A percentile compares a stretch with the other conserved stretches of the same genome.
These are phyloP conservation scores for Phyllosticta citriasiana DNA, from an alignment of 2,329 filamentous ascomycete species.

Conservation along the genomic window DNA sequence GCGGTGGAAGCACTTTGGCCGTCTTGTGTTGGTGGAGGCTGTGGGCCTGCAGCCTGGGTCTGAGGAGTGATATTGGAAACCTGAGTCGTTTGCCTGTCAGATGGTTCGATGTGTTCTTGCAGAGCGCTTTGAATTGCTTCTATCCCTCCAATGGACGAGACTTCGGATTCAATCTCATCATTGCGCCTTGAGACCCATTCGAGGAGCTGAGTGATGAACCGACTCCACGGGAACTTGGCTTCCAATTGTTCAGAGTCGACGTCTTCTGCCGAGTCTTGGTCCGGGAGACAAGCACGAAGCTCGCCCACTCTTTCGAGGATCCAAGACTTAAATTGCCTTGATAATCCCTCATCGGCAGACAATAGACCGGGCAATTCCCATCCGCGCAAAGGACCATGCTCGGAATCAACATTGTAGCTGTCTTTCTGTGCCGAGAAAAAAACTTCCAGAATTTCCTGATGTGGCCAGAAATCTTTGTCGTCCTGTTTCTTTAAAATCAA, in stretches of 20 bases:
- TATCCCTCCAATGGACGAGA: constrained; percentile 36
- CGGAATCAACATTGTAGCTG: constrained; percentile 7
- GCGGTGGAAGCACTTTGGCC: constrained; percentile 15
- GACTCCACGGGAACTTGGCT: constrained; percentile 39
- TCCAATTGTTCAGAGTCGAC: constrained; percentile 37
- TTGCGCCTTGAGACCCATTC: constrained; percentile 38
- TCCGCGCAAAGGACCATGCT: constrained; percentile 21
- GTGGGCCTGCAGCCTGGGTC: neutral
- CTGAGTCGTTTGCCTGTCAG: neutral
- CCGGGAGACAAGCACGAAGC: constrained; percentile 27
- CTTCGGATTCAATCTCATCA: constrained; percentile 34
- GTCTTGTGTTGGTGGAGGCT: neutral
- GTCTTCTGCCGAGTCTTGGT: constrained; percentile 21
- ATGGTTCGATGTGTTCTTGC: neutral
- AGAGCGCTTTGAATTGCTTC: constrained; percentile 21
- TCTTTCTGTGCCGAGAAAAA: constrained; percentile 30
- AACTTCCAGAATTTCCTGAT: constrained; percentile 24
- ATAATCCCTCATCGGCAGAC: constrained; percentile 28
- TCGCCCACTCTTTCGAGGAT: constrained; percentile 30
- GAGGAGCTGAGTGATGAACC: constrained; percentile 35
- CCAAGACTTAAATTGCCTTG: constrained; percentile 22
- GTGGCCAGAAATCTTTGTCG: constrained; percentile 28
- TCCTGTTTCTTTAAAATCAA: constrained; percentile 32
- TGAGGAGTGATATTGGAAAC: neutral
- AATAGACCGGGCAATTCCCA: constrained; percentile 28